A percentile compares a stretch with the other conserved stretches of the same genome.
phyloP scores from a whole-genome alignment of 805 yeast genomes.

The Schizosaccharomyces octosporus region DNA sequence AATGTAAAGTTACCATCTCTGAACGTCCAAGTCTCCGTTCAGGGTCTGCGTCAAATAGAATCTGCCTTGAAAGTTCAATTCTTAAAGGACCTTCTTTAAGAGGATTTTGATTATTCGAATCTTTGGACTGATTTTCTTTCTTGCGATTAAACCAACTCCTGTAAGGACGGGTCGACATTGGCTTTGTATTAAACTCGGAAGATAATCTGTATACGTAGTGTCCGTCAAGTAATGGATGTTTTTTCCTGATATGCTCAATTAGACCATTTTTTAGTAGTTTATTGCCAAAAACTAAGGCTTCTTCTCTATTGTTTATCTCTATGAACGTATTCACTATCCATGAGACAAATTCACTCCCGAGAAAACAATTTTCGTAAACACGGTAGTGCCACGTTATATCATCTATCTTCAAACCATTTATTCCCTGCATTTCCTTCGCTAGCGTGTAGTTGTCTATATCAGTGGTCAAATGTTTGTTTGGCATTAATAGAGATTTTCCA shows the following conservation, averaged over 20 bases:
- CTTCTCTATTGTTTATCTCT: conserved; percentile 61
- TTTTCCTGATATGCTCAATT: conserved; percentile 55
- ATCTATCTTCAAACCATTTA: conserved; percentile 35
- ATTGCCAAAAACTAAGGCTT: conserved; percentile 63
- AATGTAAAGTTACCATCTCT: conserved; percentile 61
- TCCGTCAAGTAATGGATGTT: conserved; percentile 76
- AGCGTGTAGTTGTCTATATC: conserved; percentile 22
- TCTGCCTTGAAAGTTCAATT: conserved; percentile 40
- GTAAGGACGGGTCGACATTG: neutral
- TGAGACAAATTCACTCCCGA: conserved; percentile 64
- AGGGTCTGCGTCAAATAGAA: conserved; percentile 56
- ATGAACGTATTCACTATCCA: conserved; percentile 63
- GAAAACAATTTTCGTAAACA: conserved; percentile 47
- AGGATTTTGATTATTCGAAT: neutral
- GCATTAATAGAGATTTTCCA: neutral
- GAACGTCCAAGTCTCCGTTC: conserved; percentile 43
- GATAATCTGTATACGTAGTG: conserved; percentile 64
- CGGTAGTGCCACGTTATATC: conserved; percentile 86
- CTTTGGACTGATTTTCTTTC: neutral
- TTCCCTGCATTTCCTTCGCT: conserved; percentile 33
- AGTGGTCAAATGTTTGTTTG: neutral
- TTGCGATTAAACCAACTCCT: neutral
- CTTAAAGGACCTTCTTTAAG: neutral
- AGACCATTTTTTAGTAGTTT: conserved; percentile 44
- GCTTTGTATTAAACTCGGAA: conserved; percentile 20